These are phyloP conservation scores for Phytopythium aichiense DNA, from an alignment of 352 stramenopile genomes.

Conservation along the genomic window DNA sequence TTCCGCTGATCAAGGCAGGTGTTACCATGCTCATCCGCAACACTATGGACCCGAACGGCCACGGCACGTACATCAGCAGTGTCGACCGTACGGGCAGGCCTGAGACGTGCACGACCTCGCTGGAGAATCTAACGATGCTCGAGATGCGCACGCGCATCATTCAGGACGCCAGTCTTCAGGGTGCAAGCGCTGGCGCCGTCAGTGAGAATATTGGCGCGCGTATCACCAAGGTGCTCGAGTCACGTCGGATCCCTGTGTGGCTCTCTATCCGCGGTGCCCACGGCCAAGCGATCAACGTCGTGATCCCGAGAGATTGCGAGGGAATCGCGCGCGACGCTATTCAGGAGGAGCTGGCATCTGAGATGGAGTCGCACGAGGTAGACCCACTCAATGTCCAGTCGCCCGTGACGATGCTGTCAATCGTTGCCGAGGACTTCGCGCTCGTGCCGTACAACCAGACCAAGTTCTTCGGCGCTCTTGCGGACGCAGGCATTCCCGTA, in stretches of 20 bases:
- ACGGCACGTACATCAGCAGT: conserved; percentile 79
- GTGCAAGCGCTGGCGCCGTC: conserved; percentile 10
- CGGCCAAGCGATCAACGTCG: conserved; percentile 73
- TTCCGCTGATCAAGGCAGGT: conserved; percentile 74
- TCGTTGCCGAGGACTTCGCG: conserved; percentile 73
- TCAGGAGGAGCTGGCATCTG: conserved; percentile 38
- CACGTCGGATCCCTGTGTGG: conserved; percentile 66
- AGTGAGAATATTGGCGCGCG: conserved; percentile 70
- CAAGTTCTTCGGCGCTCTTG: conserved; percentile 77
- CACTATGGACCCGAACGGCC: conserved; percentile 74
- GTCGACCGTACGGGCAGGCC: conserved; percentile 45
- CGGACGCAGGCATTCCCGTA: conserved; percentile 63
- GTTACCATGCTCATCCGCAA: conserved; percentile 86
- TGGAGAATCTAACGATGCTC: conserved; percentile 79
- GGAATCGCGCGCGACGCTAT: conserved; percentile 38
- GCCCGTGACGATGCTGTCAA: conserved; percentile 82
- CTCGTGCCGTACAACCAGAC: conserved; percentile 68
- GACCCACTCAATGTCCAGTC: conserved; percentile 62
- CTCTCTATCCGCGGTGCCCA: conserved; percentile 80
- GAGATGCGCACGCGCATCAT: conserved; percentile 78
- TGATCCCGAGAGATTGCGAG: conserved; percentile 47
- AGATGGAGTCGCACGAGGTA: conserved; percentile 71
- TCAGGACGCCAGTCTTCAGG: conserved; percentile 43
- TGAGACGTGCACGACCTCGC: conserved; percentile 78
- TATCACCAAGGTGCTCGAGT: conserved; percentile 67